Conservation (phyloP, 441 rosid species). For the Jatropha multifida region DNA sequence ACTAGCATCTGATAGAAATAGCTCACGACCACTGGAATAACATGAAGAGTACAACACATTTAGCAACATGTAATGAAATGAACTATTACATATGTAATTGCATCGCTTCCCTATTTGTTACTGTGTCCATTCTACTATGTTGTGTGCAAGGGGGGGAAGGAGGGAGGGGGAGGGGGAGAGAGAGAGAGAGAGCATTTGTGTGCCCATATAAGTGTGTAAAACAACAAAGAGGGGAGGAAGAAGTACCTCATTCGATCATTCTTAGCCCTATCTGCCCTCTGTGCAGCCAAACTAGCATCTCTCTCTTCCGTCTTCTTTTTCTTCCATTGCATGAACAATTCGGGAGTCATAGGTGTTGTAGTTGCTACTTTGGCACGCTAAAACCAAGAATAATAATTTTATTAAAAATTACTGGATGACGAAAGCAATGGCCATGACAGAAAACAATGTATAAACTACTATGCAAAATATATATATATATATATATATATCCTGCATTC, state of each 20-base stretch:
- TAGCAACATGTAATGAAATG: conserved; percentile 17
- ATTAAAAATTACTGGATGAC: not conserved
- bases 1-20: conserved; percentile 83
- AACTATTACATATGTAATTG: not conserved
- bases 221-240: not conserved
- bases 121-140: too few relatives aligned
- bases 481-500: not conserved
- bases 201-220: not conserved
- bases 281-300: conserved; percentile 84
- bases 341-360: conserved; percentile 86
- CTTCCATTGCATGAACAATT: conserved; percentile 89
- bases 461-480: not conserved
- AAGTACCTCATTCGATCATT: conserved; percentile 94
- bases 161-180: too few relatives aligned
- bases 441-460: not conserved
- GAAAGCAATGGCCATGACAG: conserved; percentile 7
- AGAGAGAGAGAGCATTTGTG: not conserved
- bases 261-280: conserved; percentile 91
- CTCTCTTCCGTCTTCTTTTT: conserved; percentile 77
- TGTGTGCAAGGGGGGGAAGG: not conserved
- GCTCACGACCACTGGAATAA: conserved; percentile 85
- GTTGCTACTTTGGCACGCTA: conserved; percentile 74
- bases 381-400: conserved; percentile 19
- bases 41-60: conserved; percentile 14
- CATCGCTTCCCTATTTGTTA: not conserved